Conservation (phyloP, 2,329 filamentous ascomycete species). For the Trichophyton rubrum region DNA sequence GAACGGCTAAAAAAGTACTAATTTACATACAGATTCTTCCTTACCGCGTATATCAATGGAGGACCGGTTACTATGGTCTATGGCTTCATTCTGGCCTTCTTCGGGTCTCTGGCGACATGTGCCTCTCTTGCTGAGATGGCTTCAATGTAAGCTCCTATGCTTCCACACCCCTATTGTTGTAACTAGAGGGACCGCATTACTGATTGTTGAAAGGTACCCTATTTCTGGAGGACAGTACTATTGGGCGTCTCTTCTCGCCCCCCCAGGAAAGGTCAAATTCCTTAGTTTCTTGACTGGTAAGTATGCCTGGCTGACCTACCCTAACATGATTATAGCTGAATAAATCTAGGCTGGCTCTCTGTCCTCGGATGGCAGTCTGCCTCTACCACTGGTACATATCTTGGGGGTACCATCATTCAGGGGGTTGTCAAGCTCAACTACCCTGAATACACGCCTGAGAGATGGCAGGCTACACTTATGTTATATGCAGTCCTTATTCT, state of each 20-base stretch:
- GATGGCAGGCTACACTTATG: constrained; percentile 29
- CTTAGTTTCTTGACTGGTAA: constrained; percentile 31
- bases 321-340: constrained; percentile 18
- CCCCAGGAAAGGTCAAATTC: constrained; percentile 28
- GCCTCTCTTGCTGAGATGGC: constrained; percentile 33
- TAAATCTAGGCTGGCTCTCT: constrained; percentile 20
- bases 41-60: constrained; percentile 24
- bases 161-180: background rate
- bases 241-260: constrained; percentile 36
- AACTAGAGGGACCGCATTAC: no score
- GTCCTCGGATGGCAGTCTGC: constrained; percentile 22
- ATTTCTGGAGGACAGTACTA: constrained; percentile 31
- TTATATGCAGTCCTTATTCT: constrained; percentile 24
- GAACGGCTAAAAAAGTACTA: background rate
- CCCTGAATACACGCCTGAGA: constrained; percentile 20
- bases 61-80: constrained; percentile 29
- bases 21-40: constrained; percentile 15
- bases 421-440: constrained; percentile 22
- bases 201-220: constrained; percentile 22
- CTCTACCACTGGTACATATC: constrained; percentile 18
- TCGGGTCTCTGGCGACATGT: constrained; percentile 25
- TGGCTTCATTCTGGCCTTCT: constrained; percentile 24
- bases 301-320: constrained; percentile 10
- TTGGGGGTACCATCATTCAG: constrained; percentile 23
- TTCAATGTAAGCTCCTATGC: constrained; percentile 26